Evolutionary conservation across 208 protist genomes (phyloP), one percentile per base, ranked within the genome.

Genomic region (Endotrypanum monterogeii): DNA sequence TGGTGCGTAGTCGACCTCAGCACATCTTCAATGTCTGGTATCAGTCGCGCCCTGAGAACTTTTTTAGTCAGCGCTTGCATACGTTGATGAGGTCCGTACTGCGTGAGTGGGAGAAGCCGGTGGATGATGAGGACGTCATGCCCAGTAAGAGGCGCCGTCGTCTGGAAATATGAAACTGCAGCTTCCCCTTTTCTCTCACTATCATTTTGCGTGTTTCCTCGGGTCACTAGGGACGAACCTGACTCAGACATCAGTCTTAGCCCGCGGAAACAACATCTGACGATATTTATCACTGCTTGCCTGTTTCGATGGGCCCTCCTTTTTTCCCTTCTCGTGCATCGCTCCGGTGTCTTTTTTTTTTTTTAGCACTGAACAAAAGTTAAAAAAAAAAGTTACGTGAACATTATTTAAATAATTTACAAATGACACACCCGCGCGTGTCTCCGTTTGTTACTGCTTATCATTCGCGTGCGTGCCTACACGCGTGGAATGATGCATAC

Each of bases 21-120:
- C 87, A 92, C 74, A 74, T 79, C 7, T 97, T 97, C 80, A 85
- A 97, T 65, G 88, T 95, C 16, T 95, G 89, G 89, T 92, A 78
- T 46, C 89, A 94, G 56, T 92, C 93, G 14, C 78, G 89, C 20
- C 75, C 71, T 2, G 84, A 88, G 3, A 61, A 58, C 39, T 95
- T 89, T 65, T 94, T 91, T 68, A 78, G 88, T 48, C 75, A 79
- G 25, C 78, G 89, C 4, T 75, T 97, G 44, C 80, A 83, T 44
- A 62, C 52, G 16, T 70, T 97, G 32, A 83, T 95, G 84, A 71
- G 76, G 54, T 56, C 83, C 0, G 93, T 93, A n/a, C 89, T 91
- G 57, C 86, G 84, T 9, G 93, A 94, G 63, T 93, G 90, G 86
- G 86, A 93, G 75, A 73, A 68, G 75, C 82, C 85, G 50, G 69